Conservation (phyloP, 2,329 filamentous ascomycete genomes). For the Tolypocladium guangdongense region DNA sequence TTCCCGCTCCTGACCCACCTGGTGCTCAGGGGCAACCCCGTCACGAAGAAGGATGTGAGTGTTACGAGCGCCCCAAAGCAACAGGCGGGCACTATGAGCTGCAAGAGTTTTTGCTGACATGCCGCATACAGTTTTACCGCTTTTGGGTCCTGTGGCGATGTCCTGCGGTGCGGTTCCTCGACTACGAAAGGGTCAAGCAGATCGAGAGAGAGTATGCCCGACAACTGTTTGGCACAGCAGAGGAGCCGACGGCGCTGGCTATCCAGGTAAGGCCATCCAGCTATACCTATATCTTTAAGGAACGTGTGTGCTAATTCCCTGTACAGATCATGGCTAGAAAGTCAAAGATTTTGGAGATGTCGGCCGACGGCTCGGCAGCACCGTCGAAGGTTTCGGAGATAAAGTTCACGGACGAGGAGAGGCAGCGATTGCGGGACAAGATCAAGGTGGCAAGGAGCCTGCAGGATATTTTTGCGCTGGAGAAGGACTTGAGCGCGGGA, state of each 20-base stretch:
- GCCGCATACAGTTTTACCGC: constrained; percentile 62
- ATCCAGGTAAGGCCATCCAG: constrained; percentile 35
- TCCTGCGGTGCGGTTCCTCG: constrained; percentile 77
- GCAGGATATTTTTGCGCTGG: constrained; percentile 78
- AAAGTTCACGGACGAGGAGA: constrained; percentile 81
- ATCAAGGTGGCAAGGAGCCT: constrained; percentile 83
- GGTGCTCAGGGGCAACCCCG: constrained; percentile 75
- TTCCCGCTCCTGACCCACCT: constrained; percentile 68
- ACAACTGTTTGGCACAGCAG: constrained; percentile 72
- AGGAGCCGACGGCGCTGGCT: constrained; percentile 71
- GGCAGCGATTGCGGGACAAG: constrained; percentile 71
- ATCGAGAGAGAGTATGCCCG: constrained; percentile 65
- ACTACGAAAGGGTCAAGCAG: constrained; percentile 85
- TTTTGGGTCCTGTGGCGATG: constrained; percentile 85
- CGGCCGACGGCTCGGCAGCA: constrained; percentile 31
- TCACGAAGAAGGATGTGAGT: constrained; percentile 82
- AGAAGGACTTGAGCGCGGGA: constrained; percentile 91
- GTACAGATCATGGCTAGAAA: constrained; percentile 70
- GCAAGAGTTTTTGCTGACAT: constrained; percentile 1
- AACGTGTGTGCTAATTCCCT: neutral
- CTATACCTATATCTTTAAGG: neutral
- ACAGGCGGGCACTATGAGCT: neutral
- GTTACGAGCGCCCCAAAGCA: neutral
- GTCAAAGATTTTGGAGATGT: constrained; percentile 58
- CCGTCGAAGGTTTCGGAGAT: constrained; percentile 61